Evolutionary conservation across 1,284 basidiomycete species (phyloP), one percentile per base, ranked within the genome.

Genomic region (Butyriboletus appendiculatus): DNA sequence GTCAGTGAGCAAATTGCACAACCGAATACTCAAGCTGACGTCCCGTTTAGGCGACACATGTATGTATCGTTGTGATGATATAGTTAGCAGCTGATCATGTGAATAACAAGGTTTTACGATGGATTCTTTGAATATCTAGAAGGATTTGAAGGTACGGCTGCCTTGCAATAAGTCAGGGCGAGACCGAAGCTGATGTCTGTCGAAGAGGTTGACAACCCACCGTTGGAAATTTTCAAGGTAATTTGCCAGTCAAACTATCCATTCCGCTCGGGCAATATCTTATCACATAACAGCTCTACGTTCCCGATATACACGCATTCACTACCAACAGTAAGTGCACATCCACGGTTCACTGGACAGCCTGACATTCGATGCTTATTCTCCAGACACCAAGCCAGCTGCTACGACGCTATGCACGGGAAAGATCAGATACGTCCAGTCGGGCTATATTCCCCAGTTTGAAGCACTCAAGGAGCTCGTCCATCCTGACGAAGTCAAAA

Each of bases 361-460:
- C 58, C 72, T 77, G 28, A 64, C 60, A 5, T 56, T 56, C 74
- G 43, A 75, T 77, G 4, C 65, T 66, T 30, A 67, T 44, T 68
- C 64, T 26, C 66, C 71, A 62, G 82, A 82, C 8, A 49, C 80
- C n/a, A 71, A 73, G 33, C 75, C 76, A 58, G 73, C 75, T 7
- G 60, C 74, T 3, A 81, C 81, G 7, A 69, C 76, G 2, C 76
- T 81, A 48, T 87, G 85, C 60, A 78, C 76, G 38, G 76, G 80
- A 14, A 87, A 86, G 69, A 81, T 89, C 54, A 80, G 72, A 67
- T 78, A 85, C 45, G 81, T 77, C 16, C 80, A 78, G 58, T 78
- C 84, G 1, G 85, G 86, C 60, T 87, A 87, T 63, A 67, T 82
- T n/a, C 75, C 81, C 18, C 78, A 86, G 57, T 87, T 84, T 62